Conservation (phyloP, 73 alveolate genomes). For the Uronychia setigera region DNA sequence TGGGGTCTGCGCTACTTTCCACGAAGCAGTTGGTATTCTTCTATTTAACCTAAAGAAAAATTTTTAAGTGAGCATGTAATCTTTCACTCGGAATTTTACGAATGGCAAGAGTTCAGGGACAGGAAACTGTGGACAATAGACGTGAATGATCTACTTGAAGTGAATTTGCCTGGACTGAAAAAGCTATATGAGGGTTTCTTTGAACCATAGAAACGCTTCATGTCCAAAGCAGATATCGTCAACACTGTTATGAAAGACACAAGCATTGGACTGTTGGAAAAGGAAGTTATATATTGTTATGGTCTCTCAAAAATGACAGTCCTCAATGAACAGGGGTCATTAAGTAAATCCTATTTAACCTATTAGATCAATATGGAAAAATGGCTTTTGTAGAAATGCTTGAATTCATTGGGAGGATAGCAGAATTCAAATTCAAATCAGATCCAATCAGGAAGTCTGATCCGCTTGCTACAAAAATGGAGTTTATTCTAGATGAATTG, state of each 20-base stretch:
- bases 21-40: slow-evolving; percentile 47
- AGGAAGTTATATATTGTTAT: slow-evolving; percentile 25
- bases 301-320: slow-evolving; percentile 56
- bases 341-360: slow-evolving; percentile 6
- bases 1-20: slow-evolving; percentile 19
- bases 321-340: slow-evolving; percentile 32
- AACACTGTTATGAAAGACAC: slow-evolving; percentile 30
- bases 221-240: no score
- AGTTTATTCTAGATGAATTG: no score
- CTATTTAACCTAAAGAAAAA: slow-evolving; percentile 22
- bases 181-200: slow-evolving; percentile 21
- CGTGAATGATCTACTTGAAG: slow-evolving; percentile 46
- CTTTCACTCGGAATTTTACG: slow-evolving; percentile 2
- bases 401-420: slow-evolving; percentile 47
- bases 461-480: no score
- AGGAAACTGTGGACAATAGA: slow-evolving; percentile 45
- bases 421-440: no score
- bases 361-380: no score
- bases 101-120: slow-evolving; percentile 63
- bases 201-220: slow-evolving; percentile 4
- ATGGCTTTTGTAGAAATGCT: slow-evolving; percentile 46
- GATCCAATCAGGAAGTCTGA: no score
- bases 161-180: slow-evolving; percentile 38
- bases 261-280: neutral
- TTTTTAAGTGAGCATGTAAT: slow-evolving; percentile 11